Percentiles rank a stretch among this genome's conserved stretches.
Conservation (phyloP, 75 land plant species). For the Cupressus sempervirens region DNA sequence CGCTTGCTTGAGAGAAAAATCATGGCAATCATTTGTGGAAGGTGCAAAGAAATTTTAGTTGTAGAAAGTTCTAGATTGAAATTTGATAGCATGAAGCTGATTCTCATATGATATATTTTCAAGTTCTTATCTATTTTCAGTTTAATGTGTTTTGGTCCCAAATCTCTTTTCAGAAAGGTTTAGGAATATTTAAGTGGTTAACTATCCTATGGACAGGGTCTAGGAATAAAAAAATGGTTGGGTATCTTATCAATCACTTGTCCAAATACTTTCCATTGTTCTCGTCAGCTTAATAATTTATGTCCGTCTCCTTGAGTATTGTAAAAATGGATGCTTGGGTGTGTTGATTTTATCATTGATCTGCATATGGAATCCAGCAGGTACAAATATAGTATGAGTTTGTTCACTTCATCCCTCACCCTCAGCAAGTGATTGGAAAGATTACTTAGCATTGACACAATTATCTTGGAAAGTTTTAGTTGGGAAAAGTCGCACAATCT, state of each 20-base stretch:
- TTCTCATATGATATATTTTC: too few species aligned
- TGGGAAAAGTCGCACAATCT: neutral
- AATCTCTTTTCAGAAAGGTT: too few species aligned
- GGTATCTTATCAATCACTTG: neutral
- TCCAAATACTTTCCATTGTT: neutral
- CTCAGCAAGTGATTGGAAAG: neutral
- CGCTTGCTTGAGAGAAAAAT: too few species aligned
- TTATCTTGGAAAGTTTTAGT: neutral
- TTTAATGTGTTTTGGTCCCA: too few species aligned
- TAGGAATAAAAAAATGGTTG: neutral
- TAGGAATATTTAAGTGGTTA: too few species aligned
- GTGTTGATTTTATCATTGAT: neutral
- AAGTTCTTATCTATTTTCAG: too few species aligned
- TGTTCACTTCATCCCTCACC: neutral
- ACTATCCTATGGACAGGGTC: neutral
- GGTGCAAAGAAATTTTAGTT: too few species aligned
- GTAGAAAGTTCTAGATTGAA: too few species aligned
- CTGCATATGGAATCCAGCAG: neutral
- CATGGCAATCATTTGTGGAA: too few species aligned
- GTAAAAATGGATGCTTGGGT: neutral
- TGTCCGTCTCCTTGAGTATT: neutral
- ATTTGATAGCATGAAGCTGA: too few species aligned
- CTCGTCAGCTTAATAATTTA: neutral
- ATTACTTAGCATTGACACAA: neutral
- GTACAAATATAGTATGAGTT: neutral